A percentile compares a stretch with the other conserved stretches of the same genome.
Evolutionary conservation across 75 land plant species (phyloP).

Genomic region (Pseudotsuga menziesii): DNA sequence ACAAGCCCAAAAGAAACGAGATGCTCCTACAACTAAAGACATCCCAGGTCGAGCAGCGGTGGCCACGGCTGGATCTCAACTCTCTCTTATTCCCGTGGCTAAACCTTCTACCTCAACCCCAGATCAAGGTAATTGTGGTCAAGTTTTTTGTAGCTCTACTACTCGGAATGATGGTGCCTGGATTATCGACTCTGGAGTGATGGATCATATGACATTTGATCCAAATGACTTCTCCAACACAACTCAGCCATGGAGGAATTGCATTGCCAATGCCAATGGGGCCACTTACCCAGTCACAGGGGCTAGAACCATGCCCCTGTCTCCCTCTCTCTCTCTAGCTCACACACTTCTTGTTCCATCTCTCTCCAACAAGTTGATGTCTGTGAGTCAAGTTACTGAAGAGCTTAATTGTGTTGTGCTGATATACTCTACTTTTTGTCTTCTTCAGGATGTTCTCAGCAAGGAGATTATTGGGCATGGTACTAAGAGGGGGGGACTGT

Average conservation of each 20-base stretch:
- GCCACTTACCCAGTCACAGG: constrained; percentile 17
- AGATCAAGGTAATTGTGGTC: background rate
- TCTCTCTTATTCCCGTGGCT: background rate
- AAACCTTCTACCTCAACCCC: background rate
- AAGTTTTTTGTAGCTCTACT: too few species aligned
- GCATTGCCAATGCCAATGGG: constrained; percentile 25
- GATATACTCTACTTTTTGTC: constrained; percentile 14
- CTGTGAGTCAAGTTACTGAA: constrained; percentile 11
- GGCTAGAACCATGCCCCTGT: constrained; percentile 12
- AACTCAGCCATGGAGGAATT: background rate
- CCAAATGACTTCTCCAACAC: background rate
- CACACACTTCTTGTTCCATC: constrained; percentile 13
- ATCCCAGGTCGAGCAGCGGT: background rate
- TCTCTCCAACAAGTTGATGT: constrained; percentile 11
- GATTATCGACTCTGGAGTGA: constrained; percentile 21
- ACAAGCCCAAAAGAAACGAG: background rate
- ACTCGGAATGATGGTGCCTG: constrained; percentile 7
- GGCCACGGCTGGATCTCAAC: background rate
- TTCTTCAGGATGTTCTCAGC: constrained; percentile 27
- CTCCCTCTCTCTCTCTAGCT: constrained; percentile 9
- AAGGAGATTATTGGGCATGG: constrained; percentile 41
- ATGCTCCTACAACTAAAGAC: background rate
- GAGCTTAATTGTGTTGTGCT: constrained; percentile 18
- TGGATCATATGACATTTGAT: constrained; percentile 20
- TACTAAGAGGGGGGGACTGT: constrained; percentile 31